A percentile compares a stretch with the other conserved stretches of the same genome.
phyloP scores from a whole-genome alignment of 768 basidiomycete genomes.

The Pisolithus sp. region DNA sequence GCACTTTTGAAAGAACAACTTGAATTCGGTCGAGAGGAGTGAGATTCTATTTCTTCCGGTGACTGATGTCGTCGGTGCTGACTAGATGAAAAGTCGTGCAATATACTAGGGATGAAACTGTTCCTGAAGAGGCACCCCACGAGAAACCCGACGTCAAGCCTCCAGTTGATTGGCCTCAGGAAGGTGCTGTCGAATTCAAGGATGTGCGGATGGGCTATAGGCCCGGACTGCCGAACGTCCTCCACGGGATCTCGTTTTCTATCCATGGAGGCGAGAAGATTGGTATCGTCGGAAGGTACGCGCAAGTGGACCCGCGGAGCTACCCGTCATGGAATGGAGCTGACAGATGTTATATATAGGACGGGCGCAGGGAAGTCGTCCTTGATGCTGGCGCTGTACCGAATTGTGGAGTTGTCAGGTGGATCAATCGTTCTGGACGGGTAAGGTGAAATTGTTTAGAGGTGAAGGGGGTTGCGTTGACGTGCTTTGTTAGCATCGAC shows the following conservation, averaged over 20 bases:
- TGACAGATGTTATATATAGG: constrained; percentile 3
- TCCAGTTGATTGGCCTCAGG: constrained; percentile 53
- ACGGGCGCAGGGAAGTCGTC: constrained; percentile 59
- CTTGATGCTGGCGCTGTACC: constrained; percentile 58
- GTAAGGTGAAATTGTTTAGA: constrained; percentile 22
- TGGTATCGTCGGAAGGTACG: constrained; percentile 60
- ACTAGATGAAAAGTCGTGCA: constrained; percentile 36
- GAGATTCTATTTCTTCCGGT: constrained; percentile 2
- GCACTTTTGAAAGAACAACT: constrained; percentile 39
- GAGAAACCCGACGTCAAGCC: constrained; percentile 53
- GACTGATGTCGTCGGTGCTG: background rate
- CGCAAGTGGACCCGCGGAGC: background rate
- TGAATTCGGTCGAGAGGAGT: constrained; percentile 62
- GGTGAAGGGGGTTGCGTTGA: background rate
- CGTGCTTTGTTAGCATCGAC: constrained; percentile 40
- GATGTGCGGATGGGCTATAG: constrained; percentile 59
- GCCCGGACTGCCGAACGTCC: constrained; percentile 63
- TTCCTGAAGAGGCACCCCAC: constrained; percentile 61
- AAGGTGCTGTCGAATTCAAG: constrained; percentile 57
- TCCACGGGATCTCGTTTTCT: constrained; percentile 56
- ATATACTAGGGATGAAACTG: constrained; percentile 44
- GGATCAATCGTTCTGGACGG: constrained; percentile 64
- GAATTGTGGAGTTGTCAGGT: constrained; percentile 58
- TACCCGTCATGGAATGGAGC: background rate
- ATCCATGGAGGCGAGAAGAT: constrained; percentile 68